Base-by-base conservation (phyloP, 1,284 basidiomycete genomes). In the Paramarasmius palmivorus region DNA sequence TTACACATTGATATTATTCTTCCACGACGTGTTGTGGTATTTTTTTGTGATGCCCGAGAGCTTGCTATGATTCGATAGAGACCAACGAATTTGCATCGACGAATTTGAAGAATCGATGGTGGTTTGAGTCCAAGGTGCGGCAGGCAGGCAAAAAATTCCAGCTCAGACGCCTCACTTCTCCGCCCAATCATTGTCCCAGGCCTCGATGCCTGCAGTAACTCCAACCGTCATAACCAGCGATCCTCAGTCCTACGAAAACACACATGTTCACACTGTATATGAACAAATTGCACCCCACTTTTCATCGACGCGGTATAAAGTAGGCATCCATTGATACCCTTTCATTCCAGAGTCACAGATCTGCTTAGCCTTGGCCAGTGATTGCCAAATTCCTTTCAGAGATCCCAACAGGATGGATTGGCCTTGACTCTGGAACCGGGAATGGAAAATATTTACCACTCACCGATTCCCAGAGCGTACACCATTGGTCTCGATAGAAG, bases 371-470 rank as follows among this genome's bases (percentile, higher is more conserved):
- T 55, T 99, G 96, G 96, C 96, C 96, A 0, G 84, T 98, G 56
- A 92, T 98, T 45, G 81, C 88, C 9, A 68, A 74, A 17, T 99
- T 98, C 67, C 78, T 99, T 35, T 75, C 79, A 4, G 81, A 79
- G 15, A 68, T 98, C 1, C 85, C 92, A 2, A 71, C 84, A 7
- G 89, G 93, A 20, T 90, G 84, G 67, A 71, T 98, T 20, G 96
- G 97, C 4, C 81, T 98, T 14, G 97, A 99, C 69, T 88, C 93
- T 10, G 97, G 97, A 7, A 95, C 94, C 17, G 97, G 97, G 0
- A 99, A 99, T 61, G 97, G 97, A 42, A 98, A 98, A 78, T 98
- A 98, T 69, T 81, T 99, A 1, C 84, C 88, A 2, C 72, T 91
- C 19, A 85, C 81, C 7, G 81, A 88, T 51, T 76, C 81, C 19